Evolutionary conservation across 208 protist genomes (phyloP).

Genomic region (Leptomonas seymouri): DNA sequence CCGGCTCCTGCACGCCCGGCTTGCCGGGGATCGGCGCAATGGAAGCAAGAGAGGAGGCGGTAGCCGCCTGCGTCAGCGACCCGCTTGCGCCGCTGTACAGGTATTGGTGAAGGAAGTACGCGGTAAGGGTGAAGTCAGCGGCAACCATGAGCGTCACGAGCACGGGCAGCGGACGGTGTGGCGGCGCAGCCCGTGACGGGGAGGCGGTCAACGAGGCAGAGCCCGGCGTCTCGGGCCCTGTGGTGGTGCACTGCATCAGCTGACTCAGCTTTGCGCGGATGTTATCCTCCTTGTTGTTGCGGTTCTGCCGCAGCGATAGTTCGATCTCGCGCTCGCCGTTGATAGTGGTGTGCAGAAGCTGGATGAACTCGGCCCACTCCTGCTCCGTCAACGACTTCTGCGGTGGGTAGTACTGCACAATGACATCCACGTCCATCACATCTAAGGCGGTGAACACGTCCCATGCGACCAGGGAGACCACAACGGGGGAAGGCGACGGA

Average conservation of each 20-base stretch:
- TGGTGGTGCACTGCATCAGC: slow-evolving; percentile 35
- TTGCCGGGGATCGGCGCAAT: slow-evolving; percentile 17
- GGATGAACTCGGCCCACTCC: slow-evolving; percentile 75
- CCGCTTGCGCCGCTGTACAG: slow-evolving; percentile 54
- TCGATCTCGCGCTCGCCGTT: slow-evolving; percentile 60
- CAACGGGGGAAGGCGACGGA: slow-evolving; percentile 4
- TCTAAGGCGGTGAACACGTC: slow-evolving; percentile 72
- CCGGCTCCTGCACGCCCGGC: slow-evolving; percentile 24
- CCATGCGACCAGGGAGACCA: slow-evolving; percentile 53
- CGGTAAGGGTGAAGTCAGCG: slow-evolving; percentile 65
- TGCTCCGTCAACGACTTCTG: slow-evolving; percentile 73
- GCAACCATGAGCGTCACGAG: slow-evolving; percentile 57
- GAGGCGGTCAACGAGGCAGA: neutral
- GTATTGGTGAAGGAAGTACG: slow-evolving; percentile 76
- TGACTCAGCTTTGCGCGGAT: slow-evolving; percentile 40
- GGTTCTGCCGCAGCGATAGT: slow-evolving; percentile 45
- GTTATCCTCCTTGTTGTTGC: slow-evolving; percentile 48
- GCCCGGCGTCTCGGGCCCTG: neutral
- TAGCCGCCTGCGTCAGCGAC: slow-evolving; percentile 25
- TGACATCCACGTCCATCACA: slow-evolving; percentile 80
- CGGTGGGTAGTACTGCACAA: slow-evolving; percentile 80
- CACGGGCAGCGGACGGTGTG: slow-evolving; percentile 39
- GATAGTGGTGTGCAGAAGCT: slow-evolving; percentile 75
- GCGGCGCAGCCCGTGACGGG: neutral
- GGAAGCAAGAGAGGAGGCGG: slow-evolving; percentile 29